Evolutionary conservation across 495 filamentous ascomycete genomes (phyloP), one percentile per base, ranked within the genome.

Genomic region (Hypoxylon trugodes): DNA sequence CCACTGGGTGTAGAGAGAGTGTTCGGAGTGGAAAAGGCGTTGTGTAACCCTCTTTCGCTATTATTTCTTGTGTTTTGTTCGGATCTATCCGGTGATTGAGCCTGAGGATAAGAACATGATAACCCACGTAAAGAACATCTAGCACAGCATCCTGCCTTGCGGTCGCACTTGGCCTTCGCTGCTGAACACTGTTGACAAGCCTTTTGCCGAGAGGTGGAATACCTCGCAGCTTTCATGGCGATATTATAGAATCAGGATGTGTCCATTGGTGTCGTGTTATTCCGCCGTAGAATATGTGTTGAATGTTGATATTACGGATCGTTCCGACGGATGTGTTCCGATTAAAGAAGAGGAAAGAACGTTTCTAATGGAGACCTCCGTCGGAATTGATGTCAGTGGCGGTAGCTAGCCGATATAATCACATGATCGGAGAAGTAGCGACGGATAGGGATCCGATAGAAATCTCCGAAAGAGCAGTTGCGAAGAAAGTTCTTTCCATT

Each of bases 81-180:
- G 19, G 52, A 38, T 43, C 4, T 21, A 50, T 35, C 1, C 7
- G 50, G 19, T 10, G 30, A 52, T 21, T 19, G 16, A 1, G 24
- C 10, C 18, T 68, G 59, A 25, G 68, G 19, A 38, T 71, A 69
- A 7, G 46, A 56, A 25, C 65, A 71, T 21, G 42, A 38, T 9
- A 68, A 18, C 9, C 35, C 56, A 53, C 61, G 41, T 26, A 52
- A 30, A 26, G 58, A 38, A 33, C 76, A 81, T 52, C 78, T 68
- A 1, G 68, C 61, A 45, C 78, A 80, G 16, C 67, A 41, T 10
- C 61, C 63, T 15, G 41, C 47, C 45, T 66, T 61, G 16, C 73
- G 78, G 51, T 81, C 76, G 40, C 78, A 81, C 59, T 72, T 76
- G 42, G 76, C 74, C 37, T 81, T 81, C 45, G 75, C 68, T 8